These are phyloP conservation scores for Echium plantagineum DNA, from an alignment of 257 asterid species.

Conservation along the genomic window DNA sequence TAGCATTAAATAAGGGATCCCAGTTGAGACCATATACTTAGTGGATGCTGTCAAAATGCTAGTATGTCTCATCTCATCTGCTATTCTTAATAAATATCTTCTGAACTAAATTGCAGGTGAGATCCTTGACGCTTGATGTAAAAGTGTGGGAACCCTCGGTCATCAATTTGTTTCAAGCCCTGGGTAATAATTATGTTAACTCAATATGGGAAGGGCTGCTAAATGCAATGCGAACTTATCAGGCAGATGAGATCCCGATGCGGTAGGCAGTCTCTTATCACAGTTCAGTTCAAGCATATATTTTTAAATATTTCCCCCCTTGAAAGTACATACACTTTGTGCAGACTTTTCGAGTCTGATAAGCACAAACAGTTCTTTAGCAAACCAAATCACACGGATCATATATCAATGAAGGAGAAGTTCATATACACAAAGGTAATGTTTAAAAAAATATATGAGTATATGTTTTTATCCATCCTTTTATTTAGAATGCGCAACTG, in stretches of 20 bases:
- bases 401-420: conserved; percentile 81
- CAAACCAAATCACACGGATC: conserved; percentile 69
- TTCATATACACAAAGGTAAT: conserved; percentile 86
- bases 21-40: background rate
- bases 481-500: background rate
- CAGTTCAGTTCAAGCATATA: conserved; percentile 1
- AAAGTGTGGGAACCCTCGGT: conserved; percentile 89
- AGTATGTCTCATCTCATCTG: conserved; percentile 3
- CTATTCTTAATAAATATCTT: conserved; percentile 10
- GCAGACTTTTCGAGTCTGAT: conserved; percentile 58
- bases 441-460: conserved; percentile 11
- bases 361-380: conserved; percentile 53
- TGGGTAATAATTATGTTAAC: conserved; percentile 71
- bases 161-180: conserved; percentile 61
- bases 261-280: conserved; percentile 34
- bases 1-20: background rate
- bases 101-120: conserved; percentile 43
- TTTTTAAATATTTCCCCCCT: background rate
- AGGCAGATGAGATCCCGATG: conserved; percentile 86
- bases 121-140: conserved; percentile 81
- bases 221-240: conserved; percentile 59
- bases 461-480: background rate
- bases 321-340: conserved; percentile 11
- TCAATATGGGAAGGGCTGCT: conserved; percentile 83
- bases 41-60: background rate